Evolutionary conservation across 345 rosid genomes (phyloP).

Genomic region (Syzygium aromaticum): DNA sequence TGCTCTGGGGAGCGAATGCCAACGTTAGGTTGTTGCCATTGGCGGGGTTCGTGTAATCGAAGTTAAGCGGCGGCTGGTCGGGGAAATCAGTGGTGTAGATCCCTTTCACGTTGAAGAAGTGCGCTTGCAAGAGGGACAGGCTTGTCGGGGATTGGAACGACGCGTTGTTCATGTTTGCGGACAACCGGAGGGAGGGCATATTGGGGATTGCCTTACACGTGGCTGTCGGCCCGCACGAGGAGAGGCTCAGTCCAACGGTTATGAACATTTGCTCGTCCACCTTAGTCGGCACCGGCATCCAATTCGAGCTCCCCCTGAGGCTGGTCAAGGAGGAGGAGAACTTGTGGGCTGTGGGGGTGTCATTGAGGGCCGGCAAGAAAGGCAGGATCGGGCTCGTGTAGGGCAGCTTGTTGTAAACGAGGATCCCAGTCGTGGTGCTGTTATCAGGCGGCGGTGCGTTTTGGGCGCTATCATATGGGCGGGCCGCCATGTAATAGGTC

Average conservation of each 20-base stretch:
- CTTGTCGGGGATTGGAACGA: conserved; percentile 42
- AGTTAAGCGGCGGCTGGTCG: conserved; percentile 33
- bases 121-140: conserved; percentile 53
- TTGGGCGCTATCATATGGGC: conserved; percentile 4
- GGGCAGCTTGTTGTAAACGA: not conserved
- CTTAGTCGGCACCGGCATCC: conserved; percentile 51
- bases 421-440: conserved; percentile 10
- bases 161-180: conserved; percentile 75
- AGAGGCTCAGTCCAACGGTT: conserved; percentile 46
- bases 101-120: conserved; percentile 35
- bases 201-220: conserved; percentile 33
- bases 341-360: conserved; percentile 58
- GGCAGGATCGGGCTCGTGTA: conserved; percentile 51
- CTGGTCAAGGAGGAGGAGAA: conserved; percentile 48
- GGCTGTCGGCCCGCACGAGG: conserved; percentile 30
- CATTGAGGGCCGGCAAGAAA: conserved; percentile 38
- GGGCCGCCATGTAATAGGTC: conserved; percentile 10
- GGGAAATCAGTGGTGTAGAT: conserved; percentile 69
- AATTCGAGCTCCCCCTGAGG: conserved; percentile 35
- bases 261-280: conserved; percentile 66
- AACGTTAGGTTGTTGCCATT: conserved; percentile 4
- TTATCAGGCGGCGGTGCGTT: not conserved
- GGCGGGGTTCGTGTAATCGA: conserved; percentile 49
- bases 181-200: conserved; percentile 9
- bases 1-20: not conserved